Percentiles rank a stretch among this genome's conserved stretches.
Evolutionary conservation across 345 rosid genomes (phyloP).

Genomic region (Populus pruinosa): DNA sequence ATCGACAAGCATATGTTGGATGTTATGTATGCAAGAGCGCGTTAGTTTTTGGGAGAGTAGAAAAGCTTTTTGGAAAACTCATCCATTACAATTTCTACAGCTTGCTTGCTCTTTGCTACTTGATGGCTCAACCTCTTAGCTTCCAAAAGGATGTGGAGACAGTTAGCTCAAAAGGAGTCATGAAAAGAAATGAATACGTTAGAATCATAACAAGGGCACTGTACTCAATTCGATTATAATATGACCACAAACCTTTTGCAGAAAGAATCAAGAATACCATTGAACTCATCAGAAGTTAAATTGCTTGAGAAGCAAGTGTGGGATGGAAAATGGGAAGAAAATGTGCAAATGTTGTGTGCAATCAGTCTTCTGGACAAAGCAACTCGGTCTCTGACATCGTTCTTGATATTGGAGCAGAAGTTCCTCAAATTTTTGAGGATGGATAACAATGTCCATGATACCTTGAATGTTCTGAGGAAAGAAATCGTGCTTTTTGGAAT

Average conservation of each 20-base stretch:
- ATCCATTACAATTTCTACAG: slow-evolving; percentile 27
- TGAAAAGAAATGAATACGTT: slow-evolving; percentile 55
- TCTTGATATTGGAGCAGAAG: slow-evolving; percentile 60
- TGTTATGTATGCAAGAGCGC: too few species aligned
- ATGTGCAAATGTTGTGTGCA: slow-evolving; percentile 36
- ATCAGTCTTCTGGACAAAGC: slow-evolving; percentile 44
- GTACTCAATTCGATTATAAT: slow-evolving; percentile 56
- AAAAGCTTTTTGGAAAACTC: slow-evolving; percentile 40
- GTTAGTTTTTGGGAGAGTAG: slow-evolving; percentile 28
- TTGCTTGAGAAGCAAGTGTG: slow-evolving; percentile 43
- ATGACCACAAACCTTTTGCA: slow-evolving; percentile 57
- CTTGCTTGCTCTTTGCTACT: slow-evolving; percentile 26
- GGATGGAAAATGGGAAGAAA: slow-evolving; percentile 59
- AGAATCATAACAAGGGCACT: slow-evolving; percentile 53
- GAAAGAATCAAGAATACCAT: slow-evolving; percentile 61
- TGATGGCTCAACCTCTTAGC: slow-evolving; percentile 59
- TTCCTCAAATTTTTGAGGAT: slow-evolving; percentile 47
- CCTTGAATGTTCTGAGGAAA: slow-evolving; percentile 55
- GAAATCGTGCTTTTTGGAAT: slow-evolving; percentile 55
- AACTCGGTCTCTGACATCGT: slow-evolving; percentile 33
- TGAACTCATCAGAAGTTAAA: slow-evolving; percentile 44
- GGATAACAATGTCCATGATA: slow-evolving; percentile 45
- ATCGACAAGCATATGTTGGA: too few species aligned
- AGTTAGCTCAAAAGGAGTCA: slow-evolving; percentile 58
- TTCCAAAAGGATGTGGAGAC: slow-evolving; percentile 50